A percentile compares a stretch with the other conserved stretches of the same genome.
phyloP scores from a whole-genome alignment of 164 flowering plant species.

The Berberis thunbergii region DNA sequence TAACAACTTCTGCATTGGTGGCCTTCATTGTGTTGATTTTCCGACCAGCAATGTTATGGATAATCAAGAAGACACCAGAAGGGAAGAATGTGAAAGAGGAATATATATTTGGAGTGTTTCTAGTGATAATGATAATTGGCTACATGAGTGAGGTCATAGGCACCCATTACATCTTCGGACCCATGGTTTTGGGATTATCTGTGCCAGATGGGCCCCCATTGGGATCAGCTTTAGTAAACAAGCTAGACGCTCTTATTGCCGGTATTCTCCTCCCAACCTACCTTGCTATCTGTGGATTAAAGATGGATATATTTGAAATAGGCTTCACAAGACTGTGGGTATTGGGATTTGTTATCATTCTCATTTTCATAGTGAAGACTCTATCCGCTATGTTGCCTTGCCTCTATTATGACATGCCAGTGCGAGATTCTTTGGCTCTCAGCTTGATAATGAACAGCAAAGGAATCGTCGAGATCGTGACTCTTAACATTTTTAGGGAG shows the following conservation, averaged over 20 bases:
- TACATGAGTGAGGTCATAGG: slow-evolving; percentile 22
- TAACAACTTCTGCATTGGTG: background rate
- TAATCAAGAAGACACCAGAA: slow-evolving; percentile 19
- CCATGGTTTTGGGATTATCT: slow-evolving; percentile 32
- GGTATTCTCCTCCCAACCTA: slow-evolving; percentile 3
- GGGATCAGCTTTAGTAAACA: slow-evolving; percentile 7
- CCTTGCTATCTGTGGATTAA: background rate
- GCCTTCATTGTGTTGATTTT: slow-evolving; percentile 8
- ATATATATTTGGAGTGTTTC: slow-evolving; percentile 7
- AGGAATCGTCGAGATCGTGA: background rate
- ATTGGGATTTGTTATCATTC: background rate
- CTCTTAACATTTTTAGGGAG: background rate
- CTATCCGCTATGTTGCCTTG: background rate
- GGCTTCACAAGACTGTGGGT: background rate
- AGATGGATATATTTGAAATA: background rate
- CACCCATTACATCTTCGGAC: slow-evolving; percentile 23
- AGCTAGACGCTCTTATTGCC: slow-evolving; percentile 4
- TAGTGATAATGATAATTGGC: slow-evolving; percentile 11
- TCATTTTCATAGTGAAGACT: background rate
- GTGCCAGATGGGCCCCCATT: slow-evolving; percentile 28
- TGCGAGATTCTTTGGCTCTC: background rate
- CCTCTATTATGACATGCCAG: background rate
- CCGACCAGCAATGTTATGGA: slow-evolving; percentile 20
- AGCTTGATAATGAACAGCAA: background rate
- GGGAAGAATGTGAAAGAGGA: slow-evolving; percentile 20